Conservation (phyloP, 2,329 filamentous ascomycete genomes). For the Trichoderma cornu-damae region DNA sequence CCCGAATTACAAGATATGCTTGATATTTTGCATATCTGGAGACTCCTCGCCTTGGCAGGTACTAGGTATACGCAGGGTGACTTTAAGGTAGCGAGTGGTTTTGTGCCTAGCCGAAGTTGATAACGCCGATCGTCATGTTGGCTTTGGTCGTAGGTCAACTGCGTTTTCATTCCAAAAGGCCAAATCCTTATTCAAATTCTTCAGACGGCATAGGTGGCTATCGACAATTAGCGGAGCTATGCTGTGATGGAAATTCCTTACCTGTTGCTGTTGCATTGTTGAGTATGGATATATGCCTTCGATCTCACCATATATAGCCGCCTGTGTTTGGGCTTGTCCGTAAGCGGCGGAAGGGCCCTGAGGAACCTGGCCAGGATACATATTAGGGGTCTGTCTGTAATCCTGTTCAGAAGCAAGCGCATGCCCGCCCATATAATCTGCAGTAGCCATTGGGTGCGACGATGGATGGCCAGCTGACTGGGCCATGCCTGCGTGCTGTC, state of each 20-base stretch:
- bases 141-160: background rate
- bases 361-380: conserved; percentile 79
- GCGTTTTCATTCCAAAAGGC: background rate
- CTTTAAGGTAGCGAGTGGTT: background rate
- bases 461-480: conserved; percentile 53
- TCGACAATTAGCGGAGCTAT: conserved; percentile 18
- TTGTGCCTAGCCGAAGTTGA: background rate
- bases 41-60: background rate
- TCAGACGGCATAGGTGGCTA: conserved; percentile 43
- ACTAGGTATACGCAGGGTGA: background rate
- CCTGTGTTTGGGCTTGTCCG: conserved; percentile 66
- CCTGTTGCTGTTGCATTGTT: conserved; percentile 76
- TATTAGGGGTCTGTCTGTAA: conserved; percentile 71
- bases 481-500: conserved; percentile 45
- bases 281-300: conserved; percentile 82
- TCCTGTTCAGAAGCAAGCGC: conserved; percentile 64
- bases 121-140: background rate
- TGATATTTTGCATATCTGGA: background rate
- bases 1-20: background rate
- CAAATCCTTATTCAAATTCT: conserved; percentile 39
- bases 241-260: conserved; percentile 41
- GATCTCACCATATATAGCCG: conserved; percentile 70
- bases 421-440: conserved; percentile 61
- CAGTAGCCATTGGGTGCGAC: conserved; percentile 53
- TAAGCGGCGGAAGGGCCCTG: conserved; percentile 66